Base-by-base conservation (phyloP, 2,329 filamentous ascomycete species). In the Colletotrichum chlorophyti region DNA sequence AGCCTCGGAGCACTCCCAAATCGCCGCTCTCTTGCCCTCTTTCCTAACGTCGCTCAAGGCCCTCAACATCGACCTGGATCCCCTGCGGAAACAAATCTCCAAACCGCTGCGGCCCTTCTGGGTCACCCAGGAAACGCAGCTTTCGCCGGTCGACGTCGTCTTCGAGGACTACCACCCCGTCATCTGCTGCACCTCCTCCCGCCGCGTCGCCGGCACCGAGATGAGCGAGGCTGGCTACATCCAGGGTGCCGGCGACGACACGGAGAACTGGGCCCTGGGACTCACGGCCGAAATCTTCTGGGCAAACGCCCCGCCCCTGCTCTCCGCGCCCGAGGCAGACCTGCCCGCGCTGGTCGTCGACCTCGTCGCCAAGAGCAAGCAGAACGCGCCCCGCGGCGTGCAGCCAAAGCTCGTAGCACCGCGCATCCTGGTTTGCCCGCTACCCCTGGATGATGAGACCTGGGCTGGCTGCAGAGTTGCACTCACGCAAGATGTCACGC, bases 191-290 rank as follows among this genome's bases (percentile, higher is more conserved):
- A 97, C 93, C 1, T 90, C 92, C 11, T 97, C 92, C 2, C 83
- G 87, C 27, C 82, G 89, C 14, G 87, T 93, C 1, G 76, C 76
- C 2, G 89, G 87, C 11, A 86, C 84, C 3, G 91, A 94, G 70
- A 79, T 84, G 65, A 85, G 85, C 24, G 87, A 89, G 61, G 63
- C 49, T 7, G 61, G 61, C 26, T 99, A 99, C 69, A 89, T 99
- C 58, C 95, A 98, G 74, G 95, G 95, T 47, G 94, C 94, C 1
- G 95, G 90, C 2, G 95, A 99, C 72, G 95, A 99, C 71, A 91
- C 90, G 11, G 95, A 99, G 78, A 91, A 91, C 65, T 99, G 95
- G 95, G 89, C 93, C 1, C 77, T 84, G 50, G 92, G 91, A 0
- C 82, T 98, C 14, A 95, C 91, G 1, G 86, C 94, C 0, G 71